phyloP scores from a whole-genome alignment of 169 alveolate genomes.

The Cryptosporidium ubiquitum region DNA sequence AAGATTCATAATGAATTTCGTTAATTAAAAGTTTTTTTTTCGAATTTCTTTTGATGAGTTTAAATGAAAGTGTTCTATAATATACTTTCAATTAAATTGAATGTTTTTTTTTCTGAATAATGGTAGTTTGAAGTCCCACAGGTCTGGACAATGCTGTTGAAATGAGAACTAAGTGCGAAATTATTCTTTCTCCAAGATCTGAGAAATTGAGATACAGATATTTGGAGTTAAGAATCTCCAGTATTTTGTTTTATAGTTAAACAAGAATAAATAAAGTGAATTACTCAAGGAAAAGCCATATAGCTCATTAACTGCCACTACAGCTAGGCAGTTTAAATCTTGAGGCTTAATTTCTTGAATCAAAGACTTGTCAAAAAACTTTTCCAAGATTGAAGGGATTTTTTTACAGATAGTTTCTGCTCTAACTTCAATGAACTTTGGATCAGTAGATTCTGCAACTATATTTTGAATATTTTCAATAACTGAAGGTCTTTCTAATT shows the following conservation, averaged over 20 bases:
- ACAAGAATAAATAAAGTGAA: conserved; percentile 33
- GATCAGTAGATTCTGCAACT: neutral
- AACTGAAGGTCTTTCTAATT: conserved; percentile 27
- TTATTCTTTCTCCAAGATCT: neutral
- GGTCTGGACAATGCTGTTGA: too few relatives aligned
- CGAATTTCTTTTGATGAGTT: neutral
- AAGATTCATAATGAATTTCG: too few relatives aligned
- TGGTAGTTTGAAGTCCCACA: too few relatives aligned
- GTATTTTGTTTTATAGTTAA: conserved; percentile 15
- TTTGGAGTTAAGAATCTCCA: conserved; percentile 50
- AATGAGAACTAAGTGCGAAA: too few relatives aligned
- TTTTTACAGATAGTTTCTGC: conserved; percentile 21
- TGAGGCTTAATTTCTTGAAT: neutral
- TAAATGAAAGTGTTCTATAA: neutral
- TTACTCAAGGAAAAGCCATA: conserved; percentile 29
- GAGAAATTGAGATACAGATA: conserved; percentile 2
- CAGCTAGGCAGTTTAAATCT: conserved; percentile 56
- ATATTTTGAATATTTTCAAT: neutral
- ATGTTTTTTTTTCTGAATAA: too few relatives aligned
- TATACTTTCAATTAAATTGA: neutral
- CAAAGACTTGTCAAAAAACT: neutral
- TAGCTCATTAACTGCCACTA: conserved; percentile 7
- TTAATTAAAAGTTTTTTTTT: too few relatives aligned
- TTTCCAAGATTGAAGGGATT: neutral
- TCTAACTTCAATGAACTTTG: neutral